phyloP scores from a whole-genome alignment of 2,329 filamentous ascomycete species.

The Exophiala calicioides region DNA sequence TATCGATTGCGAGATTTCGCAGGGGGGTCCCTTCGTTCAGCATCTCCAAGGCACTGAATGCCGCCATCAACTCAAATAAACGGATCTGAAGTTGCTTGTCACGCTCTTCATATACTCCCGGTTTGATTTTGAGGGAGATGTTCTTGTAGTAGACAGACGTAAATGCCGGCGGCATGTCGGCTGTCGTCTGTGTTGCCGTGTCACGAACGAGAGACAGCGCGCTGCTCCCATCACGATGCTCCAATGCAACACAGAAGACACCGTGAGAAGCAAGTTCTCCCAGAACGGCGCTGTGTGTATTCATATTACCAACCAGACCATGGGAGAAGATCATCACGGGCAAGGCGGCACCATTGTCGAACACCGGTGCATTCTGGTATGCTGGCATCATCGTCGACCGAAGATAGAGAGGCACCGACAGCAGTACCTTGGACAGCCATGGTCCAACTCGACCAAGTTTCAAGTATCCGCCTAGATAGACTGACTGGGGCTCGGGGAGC shows the following conservation, averaged over 20 bases:
- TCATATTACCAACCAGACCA: slow-evolving; percentile 75
- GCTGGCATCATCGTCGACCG: slow-evolving; percentile 31
- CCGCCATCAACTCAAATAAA: slow-evolving; percentile 73
- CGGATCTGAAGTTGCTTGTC: slow-evolving; percentile 73
- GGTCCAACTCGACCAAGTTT: slow-evolving; percentile 52
- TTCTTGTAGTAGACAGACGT: slow-evolving; percentile 45
- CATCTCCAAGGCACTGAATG: slow-evolving; percentile 67
- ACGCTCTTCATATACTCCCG: slow-evolving; percentile 66
- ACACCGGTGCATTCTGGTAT: slow-evolving; percentile 55
- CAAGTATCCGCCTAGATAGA: slow-evolving; percentile 72
- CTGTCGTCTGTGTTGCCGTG: slow-evolving; percentile 6
- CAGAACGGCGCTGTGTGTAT: slow-evolving; percentile 81
- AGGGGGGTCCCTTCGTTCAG: slow-evolving; percentile 60
- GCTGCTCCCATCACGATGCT: slow-evolving; percentile 79
- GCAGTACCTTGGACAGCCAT: slow-evolving; percentile 39
- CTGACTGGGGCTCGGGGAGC: slow-evolving; percentile 74
- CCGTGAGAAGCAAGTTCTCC: slow-evolving; percentile 79
- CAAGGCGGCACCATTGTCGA: slow-evolving; percentile 61
- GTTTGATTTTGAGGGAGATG: slow-evolving; percentile 62
- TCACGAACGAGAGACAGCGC: slow-evolving; percentile 70
- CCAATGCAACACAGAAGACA: slow-evolving; percentile 75
- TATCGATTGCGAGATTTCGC: slow-evolving; percentile 37
- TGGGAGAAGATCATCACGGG: slow-evolving; percentile 85
- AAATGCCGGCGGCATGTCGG: slow-evolving; percentile 37
- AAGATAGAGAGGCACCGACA: slow-evolving; percentile 28